phyloP scores from a whole-genome alignment of 1,139 yeast genomes.

The Candida sp. region DNA sequence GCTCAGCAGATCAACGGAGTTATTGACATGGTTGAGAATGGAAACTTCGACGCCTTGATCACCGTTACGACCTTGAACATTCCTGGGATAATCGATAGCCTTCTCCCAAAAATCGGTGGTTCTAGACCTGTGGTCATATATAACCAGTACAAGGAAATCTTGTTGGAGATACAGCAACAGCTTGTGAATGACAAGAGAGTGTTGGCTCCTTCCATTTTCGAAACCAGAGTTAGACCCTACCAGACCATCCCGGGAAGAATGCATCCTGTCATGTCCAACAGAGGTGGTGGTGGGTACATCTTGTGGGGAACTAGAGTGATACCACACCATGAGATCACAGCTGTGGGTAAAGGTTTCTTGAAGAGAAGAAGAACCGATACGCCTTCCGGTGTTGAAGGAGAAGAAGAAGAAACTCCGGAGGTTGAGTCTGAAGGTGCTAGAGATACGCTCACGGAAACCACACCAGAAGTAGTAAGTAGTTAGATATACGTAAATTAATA shows the following conservation, averaged over 20 bases:
- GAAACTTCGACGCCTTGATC: conserved; percentile 78
- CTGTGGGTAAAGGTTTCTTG: conserved; percentile 56
- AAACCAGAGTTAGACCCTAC: conserved; percentile 82
- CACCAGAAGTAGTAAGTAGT: conserved; percentile 1
- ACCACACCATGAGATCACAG: conserved; percentile 64
- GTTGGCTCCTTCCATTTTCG: conserved; percentile 83
- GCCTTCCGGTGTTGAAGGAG: conserved; percentile 7
- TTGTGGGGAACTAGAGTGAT: conserved; percentile 81
- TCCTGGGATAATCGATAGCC: conserved; percentile 62
- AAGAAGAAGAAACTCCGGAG: background rate
- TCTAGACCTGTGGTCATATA: conserved; percentile 87
- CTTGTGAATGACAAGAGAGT: conserved; percentile 69
- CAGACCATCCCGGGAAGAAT: conserved; percentile 95
- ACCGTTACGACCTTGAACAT: conserved; percentile 76
- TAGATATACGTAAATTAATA: background rate
- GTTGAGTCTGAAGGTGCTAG: background rate
- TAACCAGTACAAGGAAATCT: conserved; percentile 77
- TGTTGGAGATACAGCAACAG: conserved; percentile 74
- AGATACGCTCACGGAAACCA: conserved; percentile 4
- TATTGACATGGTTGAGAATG: conserved; percentile 51
- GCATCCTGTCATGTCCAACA: conserved; percentile 95
- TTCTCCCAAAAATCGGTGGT: conserved; percentile 77
- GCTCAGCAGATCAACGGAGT: conserved; percentile 58
- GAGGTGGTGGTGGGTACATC: conserved; percentile 92
- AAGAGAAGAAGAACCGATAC: conserved; percentile 33